A percentile compares a stretch with the other conserved stretches of the same genome.
phyloP scores from a whole-genome alignment of 2,329 filamentous ascomycete genomes.

The Cladosporium sp. region DNA sequence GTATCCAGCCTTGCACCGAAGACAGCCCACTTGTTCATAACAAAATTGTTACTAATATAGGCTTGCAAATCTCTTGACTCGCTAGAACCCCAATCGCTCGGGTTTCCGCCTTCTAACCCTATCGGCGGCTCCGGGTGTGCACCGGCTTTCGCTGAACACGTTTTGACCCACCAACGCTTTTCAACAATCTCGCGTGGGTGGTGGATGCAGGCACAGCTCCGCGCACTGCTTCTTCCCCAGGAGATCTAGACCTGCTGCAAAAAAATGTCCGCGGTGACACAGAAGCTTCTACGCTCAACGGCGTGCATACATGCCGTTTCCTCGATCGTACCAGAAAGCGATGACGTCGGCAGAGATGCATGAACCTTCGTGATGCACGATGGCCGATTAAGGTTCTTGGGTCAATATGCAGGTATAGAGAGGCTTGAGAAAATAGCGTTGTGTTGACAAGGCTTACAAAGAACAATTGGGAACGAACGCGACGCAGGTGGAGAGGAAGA shows the following conservation, averaged over 20 bases:
- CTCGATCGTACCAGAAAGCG: neutral
- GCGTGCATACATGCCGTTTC: neutral
- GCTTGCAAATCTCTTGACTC: neutral
- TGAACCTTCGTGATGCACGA: neutral
- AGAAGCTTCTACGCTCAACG: neutral
- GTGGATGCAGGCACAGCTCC: constrained; percentile 3
- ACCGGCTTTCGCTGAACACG: neutral
- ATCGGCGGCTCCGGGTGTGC: neutral
- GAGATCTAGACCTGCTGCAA: neutral
- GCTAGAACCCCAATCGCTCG: neutral
- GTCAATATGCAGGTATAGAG: neutral
- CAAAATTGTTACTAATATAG: neutral
- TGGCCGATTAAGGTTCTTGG: neutral
- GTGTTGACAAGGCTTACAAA: neutral
- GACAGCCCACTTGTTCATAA: neutral
- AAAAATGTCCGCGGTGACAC: neutral
- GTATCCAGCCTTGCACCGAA: neutral
- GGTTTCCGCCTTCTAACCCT: neutral
- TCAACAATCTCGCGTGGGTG: constrained; percentile 11
- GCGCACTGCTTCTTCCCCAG: neutral
- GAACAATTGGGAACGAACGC: neutral
- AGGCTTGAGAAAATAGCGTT: neutral
- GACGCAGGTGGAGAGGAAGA: neutral
- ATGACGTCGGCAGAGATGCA: neutral
- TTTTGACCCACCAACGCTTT: constrained; percentile 4